Base-by-base conservation (phyloP, 306 rosid species). In the Castanopsis chinensis region DNA sequence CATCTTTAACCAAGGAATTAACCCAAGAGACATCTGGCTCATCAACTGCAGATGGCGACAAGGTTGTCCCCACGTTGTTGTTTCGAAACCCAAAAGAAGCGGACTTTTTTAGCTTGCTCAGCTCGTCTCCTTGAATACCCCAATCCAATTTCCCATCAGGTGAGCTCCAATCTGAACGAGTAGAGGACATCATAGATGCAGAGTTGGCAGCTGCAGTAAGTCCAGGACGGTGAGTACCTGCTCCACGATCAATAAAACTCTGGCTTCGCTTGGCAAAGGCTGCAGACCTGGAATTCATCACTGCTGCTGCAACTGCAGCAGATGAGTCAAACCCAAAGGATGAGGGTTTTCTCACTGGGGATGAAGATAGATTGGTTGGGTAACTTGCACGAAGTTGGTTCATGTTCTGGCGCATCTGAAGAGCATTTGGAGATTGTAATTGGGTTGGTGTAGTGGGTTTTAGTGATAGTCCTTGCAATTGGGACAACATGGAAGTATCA, bases 21-120 rank as follows among this genome's bases (percentile, higher is more conserved):
- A 96, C 99, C 99, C 99, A 96, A 0, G 99, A 96, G 28, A 96
- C 98, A 67, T 96, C 99, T 0, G 99, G 98, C 79, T 96, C 99
- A 4, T 73, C 90, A 21, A 85, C 75, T 35, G 78, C 78, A 7
- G 89, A 64, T 4, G 79, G 84, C 72, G 74, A 57, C 57, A 76
- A 11, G 71, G 81, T 54, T 43, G 83, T 72, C 74, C 80, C 83
- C 17, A 73, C 79, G 61, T 82, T 79, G 63, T 78, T 82, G 76
- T 90, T 93, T 85, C 96, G 82, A 88, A 90, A 84, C 65, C 97
- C 97, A 23, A 95, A 95, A 23, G 99, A 96, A 30, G 99, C 98
- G 69, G 99, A 96, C 81, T 88, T 96, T 83, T 87, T 90, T 82
- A 96, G 93, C 86, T 96, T 96, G 91, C 76, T 89, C 71, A 96